phyloP scores from a whole-genome alignment of 208 protist genomes.

The Trypanosoma rangeli region DNA sequence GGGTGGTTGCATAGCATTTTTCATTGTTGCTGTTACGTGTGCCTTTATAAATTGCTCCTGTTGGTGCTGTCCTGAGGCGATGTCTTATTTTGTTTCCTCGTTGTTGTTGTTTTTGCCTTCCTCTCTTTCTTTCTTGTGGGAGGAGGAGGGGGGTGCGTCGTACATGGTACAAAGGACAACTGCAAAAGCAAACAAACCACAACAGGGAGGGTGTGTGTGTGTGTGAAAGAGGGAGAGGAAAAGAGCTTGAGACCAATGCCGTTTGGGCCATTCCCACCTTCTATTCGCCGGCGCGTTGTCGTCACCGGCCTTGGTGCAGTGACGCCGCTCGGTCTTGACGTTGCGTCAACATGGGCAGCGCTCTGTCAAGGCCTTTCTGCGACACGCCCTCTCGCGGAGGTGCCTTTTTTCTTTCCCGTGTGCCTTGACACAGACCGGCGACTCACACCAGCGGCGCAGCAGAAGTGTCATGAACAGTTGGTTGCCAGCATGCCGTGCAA shows the following conservation, averaged over 20 bases:
- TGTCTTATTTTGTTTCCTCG: too few relatives aligned
- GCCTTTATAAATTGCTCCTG: too few relatives aligned
- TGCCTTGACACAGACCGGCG: slow-evolving; percentile 49
- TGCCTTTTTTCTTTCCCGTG: slow-evolving; percentile 61
- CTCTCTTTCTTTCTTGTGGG: too few relatives aligned
- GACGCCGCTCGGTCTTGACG: slow-evolving; percentile 89
- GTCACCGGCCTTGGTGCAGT: slow-evolving; percentile 95
- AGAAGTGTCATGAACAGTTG: slow-evolving; percentile 31
- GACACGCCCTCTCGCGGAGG: slow-evolving; percentile 39
- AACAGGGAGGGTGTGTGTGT: not conserved
- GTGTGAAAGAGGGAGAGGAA: not conserved
- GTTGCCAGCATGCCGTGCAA: slow-evolving; percentile 63
- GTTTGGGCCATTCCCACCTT: slow-evolving; percentile 44
- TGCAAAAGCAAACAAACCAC: too few relatives aligned
- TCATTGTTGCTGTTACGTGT: too few relatives aligned
- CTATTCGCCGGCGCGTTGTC: slow-evolving; percentile 84
- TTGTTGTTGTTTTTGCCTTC: too few relatives aligned
- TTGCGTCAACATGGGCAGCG: slow-evolving; percentile 67
- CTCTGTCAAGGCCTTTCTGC: slow-evolving; percentile 70
- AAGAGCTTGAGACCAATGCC: slow-evolving; percentile 13
- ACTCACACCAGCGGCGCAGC: slow-evolving; percentile 30
- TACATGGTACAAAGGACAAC: too few relatives aligned
- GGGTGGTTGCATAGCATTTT: too few relatives aligned
- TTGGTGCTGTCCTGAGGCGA: too few relatives aligned
- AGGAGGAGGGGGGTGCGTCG: too few relatives aligned